Conservation (phyloP, 1,284 basidiomycete genomes). For the Erythrobasidium hasegawianum region DNA sequence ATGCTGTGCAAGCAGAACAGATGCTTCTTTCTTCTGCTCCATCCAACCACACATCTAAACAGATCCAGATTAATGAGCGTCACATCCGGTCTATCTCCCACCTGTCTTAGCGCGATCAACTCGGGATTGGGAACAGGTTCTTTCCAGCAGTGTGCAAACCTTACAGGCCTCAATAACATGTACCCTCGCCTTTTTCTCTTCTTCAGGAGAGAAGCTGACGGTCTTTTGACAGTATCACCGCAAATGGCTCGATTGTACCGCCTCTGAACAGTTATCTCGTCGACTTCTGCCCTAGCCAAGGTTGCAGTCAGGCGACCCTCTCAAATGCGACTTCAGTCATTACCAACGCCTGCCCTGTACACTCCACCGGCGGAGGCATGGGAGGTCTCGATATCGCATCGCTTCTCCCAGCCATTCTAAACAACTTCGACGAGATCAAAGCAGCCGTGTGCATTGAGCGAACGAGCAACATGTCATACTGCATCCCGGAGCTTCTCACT, state of each 20-base stretch:
- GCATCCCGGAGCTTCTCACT: conserved; percentile 21
- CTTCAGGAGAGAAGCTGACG: no score
- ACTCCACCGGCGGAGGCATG: neutral
- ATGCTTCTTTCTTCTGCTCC: no score
- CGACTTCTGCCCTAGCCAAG: conserved; percentile 15
- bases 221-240: conserved; percentile 8
- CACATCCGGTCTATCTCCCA: no score
- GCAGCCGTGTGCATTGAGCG: conserved; percentile 16
- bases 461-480: conserved; percentile 20
- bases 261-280: conserved; percentile 17
- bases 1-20: no score
- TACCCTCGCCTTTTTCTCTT: no score
- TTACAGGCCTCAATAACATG: no score
- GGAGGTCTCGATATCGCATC: neutral
- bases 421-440: conserved; percentile 14
- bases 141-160: no score
- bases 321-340: conserved; percentile 2
- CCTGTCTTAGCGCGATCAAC: no score
- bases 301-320: conserved; percentile 18
- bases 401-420: conserved; percentile 3
- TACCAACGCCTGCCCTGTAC: conserved; percentile 4
- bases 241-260: conserved; percentile 7
- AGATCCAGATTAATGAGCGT: no score
- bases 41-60: no score
- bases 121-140: no score